phyloP scores from a whole-genome alignment of 2,329 filamentous ascomycete species.

The Coniochaeta sp. region DNA sequence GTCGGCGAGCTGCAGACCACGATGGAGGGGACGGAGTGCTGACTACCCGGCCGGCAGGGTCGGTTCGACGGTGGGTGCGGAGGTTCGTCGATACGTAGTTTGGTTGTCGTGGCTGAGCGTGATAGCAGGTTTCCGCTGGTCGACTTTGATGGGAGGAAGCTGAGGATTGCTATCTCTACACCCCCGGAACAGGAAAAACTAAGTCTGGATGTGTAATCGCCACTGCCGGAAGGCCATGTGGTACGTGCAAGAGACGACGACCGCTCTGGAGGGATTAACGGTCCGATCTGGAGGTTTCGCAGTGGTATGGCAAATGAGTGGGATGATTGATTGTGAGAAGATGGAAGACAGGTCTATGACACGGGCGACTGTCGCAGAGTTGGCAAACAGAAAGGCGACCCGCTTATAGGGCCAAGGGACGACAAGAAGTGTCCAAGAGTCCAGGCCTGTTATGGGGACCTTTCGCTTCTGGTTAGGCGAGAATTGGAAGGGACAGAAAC shows the following conservation, averaged over 20 bases:
- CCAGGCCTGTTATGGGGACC: not conserved
- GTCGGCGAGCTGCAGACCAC: not conserved
- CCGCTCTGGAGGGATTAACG: not conserved
- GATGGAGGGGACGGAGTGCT: not conserved
- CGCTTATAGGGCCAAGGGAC: not conserved
- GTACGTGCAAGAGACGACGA: not conserved
- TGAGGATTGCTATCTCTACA: not conserved
- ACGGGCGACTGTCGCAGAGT: not conserved
- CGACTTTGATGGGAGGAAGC: not conserved
- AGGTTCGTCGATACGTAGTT: not conserved
- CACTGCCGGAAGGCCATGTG: not conserved
- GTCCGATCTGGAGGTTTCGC: not conserved
- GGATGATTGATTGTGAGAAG: not conserved
- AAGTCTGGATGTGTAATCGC: not conserved
- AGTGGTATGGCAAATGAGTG: not conserved
- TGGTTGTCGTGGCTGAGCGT: not conserved
- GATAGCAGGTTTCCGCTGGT: not conserved
- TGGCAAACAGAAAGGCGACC: not conserved
- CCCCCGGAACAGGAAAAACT: not conserved
- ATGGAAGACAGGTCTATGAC: not conserved
- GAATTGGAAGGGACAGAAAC: not conserved
- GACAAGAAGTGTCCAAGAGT: not conserved
- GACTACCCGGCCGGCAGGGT: not conserved
- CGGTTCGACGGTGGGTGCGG: not conserved
- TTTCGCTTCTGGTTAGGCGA: not conserved